Conservation (phyloP, 1,139 yeast species). For the Magnusiomyces suaveolens region DNA sequence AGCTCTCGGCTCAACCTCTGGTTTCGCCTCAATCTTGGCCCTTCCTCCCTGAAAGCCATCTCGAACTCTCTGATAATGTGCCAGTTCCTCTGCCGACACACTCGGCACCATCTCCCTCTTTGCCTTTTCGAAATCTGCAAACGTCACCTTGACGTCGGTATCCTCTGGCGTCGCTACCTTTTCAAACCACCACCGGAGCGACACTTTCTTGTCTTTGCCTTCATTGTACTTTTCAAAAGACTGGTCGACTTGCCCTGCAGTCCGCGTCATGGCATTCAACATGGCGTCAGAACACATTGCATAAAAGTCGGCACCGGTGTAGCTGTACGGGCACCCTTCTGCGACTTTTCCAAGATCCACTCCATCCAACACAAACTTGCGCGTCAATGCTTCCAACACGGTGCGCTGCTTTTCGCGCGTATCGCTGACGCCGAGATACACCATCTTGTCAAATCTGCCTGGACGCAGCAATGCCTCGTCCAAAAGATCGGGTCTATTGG, state of each 20-base stretch:
- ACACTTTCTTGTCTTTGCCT: conserved; percentile 33
- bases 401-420: conserved; percentile 82
- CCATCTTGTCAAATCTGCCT: conserved; percentile 91
- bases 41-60: conserved; percentile 55
- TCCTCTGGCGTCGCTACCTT: conserved; percentile 63
- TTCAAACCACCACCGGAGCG: conserved; percentile 88
- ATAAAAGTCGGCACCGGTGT: conserved; percentile 95
- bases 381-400: conserved; percentile 76
- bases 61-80: conserved; percentile 69
- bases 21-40: conserved; percentile 15
- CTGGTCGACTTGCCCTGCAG: conserved; percentile 64
- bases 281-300: conserved; percentile 92
- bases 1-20: too few species aligned
- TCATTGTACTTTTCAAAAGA: conserved; percentile 50
- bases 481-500: conserved; percentile 86
- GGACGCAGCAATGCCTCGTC: conserved; percentile 93
- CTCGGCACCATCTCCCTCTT: conserved; percentile 65
- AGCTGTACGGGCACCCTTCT: conserved; percentile 68
- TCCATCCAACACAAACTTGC: conserved; percentile 58
- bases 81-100: conserved; percentile 78
- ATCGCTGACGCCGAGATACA: conserved; percentile 86
- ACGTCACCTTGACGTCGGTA: conserved; percentile 54
- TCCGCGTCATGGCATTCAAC: conserved; percentile 90
- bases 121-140: conserved; percentile 69
- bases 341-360: conserved; percentile 60